phyloP scores from a whole-genome alignment of 768 basidiomycete species.

The Pleurotus platypus region DNA sequence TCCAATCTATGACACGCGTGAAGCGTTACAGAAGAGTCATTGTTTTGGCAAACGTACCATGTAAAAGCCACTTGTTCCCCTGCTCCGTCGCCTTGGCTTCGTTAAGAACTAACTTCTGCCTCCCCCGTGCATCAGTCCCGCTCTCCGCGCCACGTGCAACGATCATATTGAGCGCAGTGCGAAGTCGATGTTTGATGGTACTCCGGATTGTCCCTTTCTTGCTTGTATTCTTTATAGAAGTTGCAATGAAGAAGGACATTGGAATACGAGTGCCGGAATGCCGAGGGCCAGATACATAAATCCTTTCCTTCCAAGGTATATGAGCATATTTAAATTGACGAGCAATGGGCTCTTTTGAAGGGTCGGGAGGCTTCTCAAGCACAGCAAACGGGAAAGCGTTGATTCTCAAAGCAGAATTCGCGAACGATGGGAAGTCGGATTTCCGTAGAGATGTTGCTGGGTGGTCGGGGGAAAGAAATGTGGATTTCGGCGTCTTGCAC shows the following conservation, averaged over 20 bases:
- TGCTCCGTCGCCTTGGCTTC: conserved; percentile 18
- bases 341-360: conserved; percentile 20
- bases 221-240: conserved; percentile 32
- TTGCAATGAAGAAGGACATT: conserved; percentile 34
- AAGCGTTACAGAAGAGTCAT: neutral
- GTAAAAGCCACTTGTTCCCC: conserved; percentile 26
- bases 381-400: conserved; percentile 27
- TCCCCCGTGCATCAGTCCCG: conserved; percentile 4
- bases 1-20: conserved; percentile 36
- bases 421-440: conserved; percentile 13
- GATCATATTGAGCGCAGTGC: conserved; percentile 35
- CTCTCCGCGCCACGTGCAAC: conserved; percentile 36
- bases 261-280: conserved; percentile 20
- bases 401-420: conserved; percentile 17
- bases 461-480: conserved; percentile 26
- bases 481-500: neutral
- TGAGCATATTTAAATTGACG: neutral
- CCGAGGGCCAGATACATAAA: conserved; percentile 11
- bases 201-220: conserved; percentile 25
- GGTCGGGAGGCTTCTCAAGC: conserved; percentile 17
- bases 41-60: conserved; percentile 21
- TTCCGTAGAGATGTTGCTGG: conserved; percentile 13
- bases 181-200: conserved; percentile 29
- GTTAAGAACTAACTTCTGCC: conserved; percentile 15
- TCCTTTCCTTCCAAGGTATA: conserved; percentile 17